phyloP scores from a whole-genome alignment of 1,284 basidiomycete species.

The Naganishia liquefaciens region DNA sequence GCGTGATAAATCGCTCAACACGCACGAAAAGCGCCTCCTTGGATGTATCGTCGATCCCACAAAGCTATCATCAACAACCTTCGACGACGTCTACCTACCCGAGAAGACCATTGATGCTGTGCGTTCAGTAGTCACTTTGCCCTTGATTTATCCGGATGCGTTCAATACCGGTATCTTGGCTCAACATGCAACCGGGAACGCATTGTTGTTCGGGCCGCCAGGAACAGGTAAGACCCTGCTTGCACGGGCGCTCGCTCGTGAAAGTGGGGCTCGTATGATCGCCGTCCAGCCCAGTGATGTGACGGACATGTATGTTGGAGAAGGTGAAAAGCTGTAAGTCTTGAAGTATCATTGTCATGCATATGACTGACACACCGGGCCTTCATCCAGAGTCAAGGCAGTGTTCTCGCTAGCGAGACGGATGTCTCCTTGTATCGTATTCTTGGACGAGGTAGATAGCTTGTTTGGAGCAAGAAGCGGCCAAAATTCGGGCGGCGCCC shows the following conservation, averaged over 20 bases:
- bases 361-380: background rate
- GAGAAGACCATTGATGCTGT: conserved; percentile 81
- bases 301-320: conserved; percentile 73
- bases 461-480: conserved; percentile 85
- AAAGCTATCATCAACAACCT: conserved; percentile 66
- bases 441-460: conserved; percentile 94
- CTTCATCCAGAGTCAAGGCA: conserved; percentile 64
- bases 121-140: conserved; percentile 85
- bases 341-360: background rate
- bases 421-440: conserved; percentile 88
- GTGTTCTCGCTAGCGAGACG: conserved; percentile 85
- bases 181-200: conserved; percentile 83
- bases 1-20: conserved; percentile 70
- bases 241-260: conserved; percentile 85
- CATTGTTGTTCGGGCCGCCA: conserved; percentile 67
- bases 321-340: conserved; percentile 80
- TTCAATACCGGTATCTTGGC: conserved; percentile 89
- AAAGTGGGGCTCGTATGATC: conserved; percentile 86
- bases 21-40: conserved; percentile 73
- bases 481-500: conserved; percentile 71
- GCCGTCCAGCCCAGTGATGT: conserved; percentile 61
- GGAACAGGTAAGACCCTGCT: conserved; percentile 89
- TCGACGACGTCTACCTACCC: conserved; percentile 83
- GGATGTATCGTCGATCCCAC: conserved; percentile 79
- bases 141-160: conserved; percentile 82